These are phyloP conservation scores for Schwanniomyces pseudopolymorphus DNA, from an alignment of 805 yeast species.

Conservation along the genomic window DNA sequence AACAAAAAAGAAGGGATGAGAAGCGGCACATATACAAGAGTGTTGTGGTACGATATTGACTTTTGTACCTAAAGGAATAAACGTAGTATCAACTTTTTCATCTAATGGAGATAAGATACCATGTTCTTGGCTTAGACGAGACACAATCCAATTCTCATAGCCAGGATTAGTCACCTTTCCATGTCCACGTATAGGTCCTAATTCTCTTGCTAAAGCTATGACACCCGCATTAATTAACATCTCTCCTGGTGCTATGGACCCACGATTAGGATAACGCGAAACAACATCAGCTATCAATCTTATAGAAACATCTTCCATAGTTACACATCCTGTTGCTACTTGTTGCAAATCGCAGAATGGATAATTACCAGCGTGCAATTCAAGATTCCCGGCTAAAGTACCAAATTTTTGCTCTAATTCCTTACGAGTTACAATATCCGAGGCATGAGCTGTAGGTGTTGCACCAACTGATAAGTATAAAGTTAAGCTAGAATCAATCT, in stretches of 20 bases:
- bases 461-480: constrained; percentile 73
- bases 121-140: constrained; percentile 75
- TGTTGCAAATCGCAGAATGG: constrained; percentile 75
- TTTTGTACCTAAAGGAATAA: constrained; percentile 55
- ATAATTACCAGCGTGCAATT: constrained; percentile 82
- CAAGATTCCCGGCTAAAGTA: constrained; percentile 45
- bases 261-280: constrained; percentile 55
- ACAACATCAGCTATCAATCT: constrained; percentile 60
- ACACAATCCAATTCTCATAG: constrained; percentile 61
- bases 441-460: constrained; percentile 74
- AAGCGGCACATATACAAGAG: constrained; percentile 67
- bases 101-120: constrained; percentile 61
- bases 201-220: constrained; percentile 65
- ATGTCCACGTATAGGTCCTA: constrained; percentile 57
- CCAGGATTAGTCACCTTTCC: constrained; percentile 47
- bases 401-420: constrained; percentile 19
- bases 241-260: constrained; percentile 54
- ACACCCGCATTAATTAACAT: constrained; percentile 72
- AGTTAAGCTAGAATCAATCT: constrained; percentile 32
- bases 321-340: constrained; percentile 63
- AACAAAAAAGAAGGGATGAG: constrained; percentile 57
- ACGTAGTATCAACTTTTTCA: constrained; percentile 21
- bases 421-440: constrained; percentile 26
- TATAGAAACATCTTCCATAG: constrained; percentile 62
- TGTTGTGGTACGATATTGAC: constrained; percentile 67